Conservation (phyloP, 73 alveolate genomes). For the Tetrahymena borealis region DNA sequence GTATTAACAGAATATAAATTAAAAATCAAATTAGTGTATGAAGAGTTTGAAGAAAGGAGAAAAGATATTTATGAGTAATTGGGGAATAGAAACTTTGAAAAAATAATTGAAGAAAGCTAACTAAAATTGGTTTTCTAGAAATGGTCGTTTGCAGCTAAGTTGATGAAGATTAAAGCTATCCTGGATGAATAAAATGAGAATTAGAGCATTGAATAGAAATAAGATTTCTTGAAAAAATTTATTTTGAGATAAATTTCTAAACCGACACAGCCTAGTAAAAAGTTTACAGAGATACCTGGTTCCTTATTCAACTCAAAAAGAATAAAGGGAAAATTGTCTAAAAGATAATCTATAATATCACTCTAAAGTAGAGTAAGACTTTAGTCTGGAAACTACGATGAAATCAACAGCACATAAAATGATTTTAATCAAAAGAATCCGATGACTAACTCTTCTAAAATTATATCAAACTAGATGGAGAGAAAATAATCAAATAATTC, state of each 20-base stretch:
- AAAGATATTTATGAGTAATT: not conserved
- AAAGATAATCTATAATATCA: not conserved
- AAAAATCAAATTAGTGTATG: not conserved
- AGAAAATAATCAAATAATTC: not conserved
- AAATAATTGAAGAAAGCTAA: not conserved
- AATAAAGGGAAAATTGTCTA: not conserved
- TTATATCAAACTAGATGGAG: not conserved
- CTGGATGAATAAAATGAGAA: not conserved
- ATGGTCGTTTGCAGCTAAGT: not conserved
- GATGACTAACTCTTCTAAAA: not conserved
- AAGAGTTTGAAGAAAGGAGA: not conserved
- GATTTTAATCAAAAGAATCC: not conserved
- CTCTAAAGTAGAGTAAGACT: not conserved
- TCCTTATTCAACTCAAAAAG: not conserved
- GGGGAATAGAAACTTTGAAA: not conserved
- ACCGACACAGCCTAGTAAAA: not conserved
- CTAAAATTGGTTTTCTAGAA: not conserved
- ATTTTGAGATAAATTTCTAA: not conserved
- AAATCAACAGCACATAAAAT: not conserved
- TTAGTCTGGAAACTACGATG: not conserved
- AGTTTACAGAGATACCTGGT: not conserved
- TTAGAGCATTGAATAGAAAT: not conserved
- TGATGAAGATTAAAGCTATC: not conserved
- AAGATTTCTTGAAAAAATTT: not conserved
- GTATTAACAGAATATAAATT: not conserved